Conservation (phyloP, 306 rosid species). For the Inga leiocalycina region DNA sequence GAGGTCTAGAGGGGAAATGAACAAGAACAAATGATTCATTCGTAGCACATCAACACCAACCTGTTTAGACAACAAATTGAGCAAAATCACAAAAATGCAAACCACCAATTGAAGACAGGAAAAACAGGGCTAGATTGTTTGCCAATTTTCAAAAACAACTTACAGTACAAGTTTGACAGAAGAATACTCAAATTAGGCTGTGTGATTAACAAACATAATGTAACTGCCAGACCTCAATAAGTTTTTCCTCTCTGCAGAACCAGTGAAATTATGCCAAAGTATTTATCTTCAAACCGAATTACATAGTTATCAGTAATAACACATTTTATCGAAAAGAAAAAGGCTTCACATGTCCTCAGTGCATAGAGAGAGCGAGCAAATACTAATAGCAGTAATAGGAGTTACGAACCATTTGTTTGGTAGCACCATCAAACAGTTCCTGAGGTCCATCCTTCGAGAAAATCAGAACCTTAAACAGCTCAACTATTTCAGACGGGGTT, state of each 20-base stretch:
- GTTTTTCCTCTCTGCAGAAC: neutral
- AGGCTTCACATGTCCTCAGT: neutral
- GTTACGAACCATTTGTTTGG: constrained; percentile 39
- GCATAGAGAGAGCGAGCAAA: neutral
- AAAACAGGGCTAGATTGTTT: neutral
- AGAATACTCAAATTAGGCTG: neutral
- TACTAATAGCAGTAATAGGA: neutral
- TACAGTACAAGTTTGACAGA: neutral
- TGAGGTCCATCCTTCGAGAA: constrained; percentile 39
- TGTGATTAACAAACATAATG: neutral
- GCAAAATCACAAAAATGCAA: neutral
- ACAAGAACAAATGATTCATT: constrained; percentile 13
- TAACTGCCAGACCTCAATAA: neutral
- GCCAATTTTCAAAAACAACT: neutral
- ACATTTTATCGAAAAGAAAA: neutral
- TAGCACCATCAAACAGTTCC: constrained; percentile 56
- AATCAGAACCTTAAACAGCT: constrained; percentile 44
- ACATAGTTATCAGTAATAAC: neutral
- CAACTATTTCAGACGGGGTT: constrained; percentile 47
- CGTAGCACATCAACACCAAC: constrained; percentile 12
- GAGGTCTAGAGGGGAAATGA: constrained; percentile 26
- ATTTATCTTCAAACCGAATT: neutral
- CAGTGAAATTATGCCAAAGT: neutral
- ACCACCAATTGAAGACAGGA: neutral
- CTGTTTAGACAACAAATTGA: constrained; percentile 13